These are phyloP conservation scores for Bassia scoparia DNA, from an alignment of 148 eudicot species.

Conservation along the genomic window DNA sequence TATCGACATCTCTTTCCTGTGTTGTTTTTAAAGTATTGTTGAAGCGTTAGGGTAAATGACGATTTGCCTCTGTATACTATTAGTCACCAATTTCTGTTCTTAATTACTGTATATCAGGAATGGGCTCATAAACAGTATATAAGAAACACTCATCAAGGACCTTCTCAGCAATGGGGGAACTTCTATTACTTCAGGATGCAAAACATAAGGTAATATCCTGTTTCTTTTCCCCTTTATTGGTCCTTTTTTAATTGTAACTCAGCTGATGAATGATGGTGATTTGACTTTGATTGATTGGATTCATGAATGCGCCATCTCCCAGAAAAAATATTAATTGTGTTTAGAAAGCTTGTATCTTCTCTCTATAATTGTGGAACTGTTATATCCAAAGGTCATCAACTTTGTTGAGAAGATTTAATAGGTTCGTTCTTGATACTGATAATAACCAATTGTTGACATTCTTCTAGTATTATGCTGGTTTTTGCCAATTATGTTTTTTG, in stretches of 20 bases:
- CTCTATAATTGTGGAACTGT: neutral
- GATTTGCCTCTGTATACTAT: neutral
- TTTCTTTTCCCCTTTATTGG: neutral
- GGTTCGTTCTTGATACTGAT: neutral
- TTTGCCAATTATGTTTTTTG: neutral
- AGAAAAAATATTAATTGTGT: neutral
- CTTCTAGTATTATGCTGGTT: neutral
- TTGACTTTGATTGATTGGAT: too few species aligned
- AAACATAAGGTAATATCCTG: conserved; percentile 56
- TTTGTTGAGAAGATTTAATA: neutral
- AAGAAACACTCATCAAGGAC: conserved; percentile 90
- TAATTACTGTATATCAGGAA: conserved; percentile 40
- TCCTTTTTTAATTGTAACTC: too few species aligned
- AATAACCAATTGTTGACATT: neutral
- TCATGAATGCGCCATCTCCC: neutral
- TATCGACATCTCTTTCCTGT: neutral
- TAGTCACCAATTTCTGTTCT: neutral
- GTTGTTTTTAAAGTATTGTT: neutral
- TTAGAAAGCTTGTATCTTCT: neutral
- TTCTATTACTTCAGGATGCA: conserved; percentile 97
- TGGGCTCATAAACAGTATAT: conserved; percentile 98
- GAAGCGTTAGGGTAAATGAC: neutral
- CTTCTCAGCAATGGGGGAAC: conserved; percentile 99
- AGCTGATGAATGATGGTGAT: conserved; percentile 11
- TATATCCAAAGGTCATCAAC: neutral